Evolutionary conservation across 768 basidiomycete species (phyloP), one percentile per base, ranked within the genome.

Genomic region (Vararia minispora): DNA sequence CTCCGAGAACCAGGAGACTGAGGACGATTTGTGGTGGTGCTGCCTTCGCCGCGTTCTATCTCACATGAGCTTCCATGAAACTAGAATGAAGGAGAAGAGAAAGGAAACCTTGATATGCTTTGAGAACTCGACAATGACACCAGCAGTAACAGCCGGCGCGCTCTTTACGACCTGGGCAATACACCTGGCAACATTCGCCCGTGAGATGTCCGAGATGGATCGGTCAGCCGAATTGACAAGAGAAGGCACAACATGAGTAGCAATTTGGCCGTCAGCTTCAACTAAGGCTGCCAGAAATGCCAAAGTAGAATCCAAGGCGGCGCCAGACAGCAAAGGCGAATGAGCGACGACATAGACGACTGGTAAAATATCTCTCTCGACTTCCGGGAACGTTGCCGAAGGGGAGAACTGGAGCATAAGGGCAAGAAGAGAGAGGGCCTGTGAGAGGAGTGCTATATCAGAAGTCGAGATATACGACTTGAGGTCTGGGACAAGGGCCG

Each of bases 1-100:
- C 95, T 33, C 95, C 95, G 35, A 98, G 67, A 28, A 89, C 81
- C 11, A 95, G 65, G 39, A 98, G 66, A 48, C 88, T 85, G 17
- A 99, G 71, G 23, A 89, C 79, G 6, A 88, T 69, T 28, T 79
- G 65, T 1, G 74, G 66, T 13, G 82, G 59, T 46, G 74, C 75
- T 6, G 79, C 71, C 55, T 80, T 82, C 7, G 78, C 72, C 14
- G 28, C 42, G 9, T 42, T 29, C 48, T 52, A 44, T 26, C 6
- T n/a, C 11, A n/a, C n/a, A 37, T 18, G 2, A 37, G 18, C 21
- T 10, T 23, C 18, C 16, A 3, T 28, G 9, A 21, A 28, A 12
- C n/a, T 22, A 11, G 25, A 35, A 34, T 16, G 11, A 17, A 23
- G 16, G 24, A 21, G 26, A 4, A 49, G 18, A 22, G 11, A 25